These are phyloP conservation scores for Pholiota microspora DNA, from an alignment of 768 basidiomycete species.

Conservation along the genomic window DNA sequence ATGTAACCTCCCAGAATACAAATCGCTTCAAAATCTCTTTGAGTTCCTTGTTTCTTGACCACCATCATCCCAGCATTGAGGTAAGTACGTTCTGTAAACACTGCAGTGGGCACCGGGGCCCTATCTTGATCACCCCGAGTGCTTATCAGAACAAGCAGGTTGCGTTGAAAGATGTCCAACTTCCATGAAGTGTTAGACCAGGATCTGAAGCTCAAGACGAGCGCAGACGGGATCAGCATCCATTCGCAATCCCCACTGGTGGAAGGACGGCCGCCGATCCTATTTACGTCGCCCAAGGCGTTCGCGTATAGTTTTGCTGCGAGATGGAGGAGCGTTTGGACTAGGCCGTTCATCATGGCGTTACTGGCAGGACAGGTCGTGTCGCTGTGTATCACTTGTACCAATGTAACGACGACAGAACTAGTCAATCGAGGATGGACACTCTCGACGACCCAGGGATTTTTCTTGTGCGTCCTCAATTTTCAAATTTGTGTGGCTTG, in stretches of 20 bases:
- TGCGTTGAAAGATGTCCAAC: background rate
- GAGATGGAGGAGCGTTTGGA: conserved; percentile 78
- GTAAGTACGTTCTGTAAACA: background rate
- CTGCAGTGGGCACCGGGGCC: no score
- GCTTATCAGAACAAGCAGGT: background rate
- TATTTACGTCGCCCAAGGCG: conserved; percentile 56
- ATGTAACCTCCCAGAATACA: conserved; percentile 5
- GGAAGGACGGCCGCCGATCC: conserved; percentile 55
- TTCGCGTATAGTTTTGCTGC: conserved; percentile 52
- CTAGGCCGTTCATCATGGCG: conserved; percentile 65
- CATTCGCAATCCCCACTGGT: background rate
- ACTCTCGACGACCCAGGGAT: conserved; percentile 78
- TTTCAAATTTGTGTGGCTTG: background rate
- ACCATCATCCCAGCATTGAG: conserved; percentile 4
- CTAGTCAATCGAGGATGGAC: conserved; percentile 67
- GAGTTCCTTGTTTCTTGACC: conserved; percentile 1
- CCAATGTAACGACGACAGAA: conserved; percentile 84
- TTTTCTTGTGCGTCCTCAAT: conserved; percentile 64
- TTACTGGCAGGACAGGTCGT: conserved; percentile 79
- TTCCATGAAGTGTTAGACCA: background rate
- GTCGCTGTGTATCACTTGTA: conserved; percentile 86
- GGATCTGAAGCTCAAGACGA: conserved; percentile 1
- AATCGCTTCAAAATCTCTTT: background rate
- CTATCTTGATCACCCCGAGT: background rate
- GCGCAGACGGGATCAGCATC: background rate